Conservation (phyloP, 2,329 filamentous ascomycete species). For the Plenodomus biglobosus region DNA sequence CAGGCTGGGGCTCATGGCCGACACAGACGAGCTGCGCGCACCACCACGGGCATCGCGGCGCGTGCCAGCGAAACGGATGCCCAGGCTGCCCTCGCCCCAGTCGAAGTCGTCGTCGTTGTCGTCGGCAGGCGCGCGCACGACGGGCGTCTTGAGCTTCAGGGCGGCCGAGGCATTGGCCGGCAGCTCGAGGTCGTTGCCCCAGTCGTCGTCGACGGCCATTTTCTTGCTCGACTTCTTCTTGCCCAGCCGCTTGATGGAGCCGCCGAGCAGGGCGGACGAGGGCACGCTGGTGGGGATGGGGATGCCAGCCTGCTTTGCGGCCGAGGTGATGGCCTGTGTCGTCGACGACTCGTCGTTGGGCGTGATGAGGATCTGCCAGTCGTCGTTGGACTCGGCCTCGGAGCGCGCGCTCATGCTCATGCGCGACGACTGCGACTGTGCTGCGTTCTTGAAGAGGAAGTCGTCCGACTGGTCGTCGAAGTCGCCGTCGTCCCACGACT, state of each 20-base stretch:
- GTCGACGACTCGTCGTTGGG: slow-evolving; percentile 84
- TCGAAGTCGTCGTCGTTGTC: slow-evolving; percentile 84
- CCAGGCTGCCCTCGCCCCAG: slow-evolving; percentile 91
- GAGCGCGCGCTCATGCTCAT: slow-evolving; percentile 82
- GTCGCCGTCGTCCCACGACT: slow-evolving; percentile 64
- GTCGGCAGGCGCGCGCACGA: slow-evolving; percentile 50
- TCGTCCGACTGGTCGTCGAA: slow-evolving; percentile 50
- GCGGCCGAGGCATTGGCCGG: slow-evolving; percentile 32
- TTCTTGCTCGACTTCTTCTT: slow-evolving; percentile 51
- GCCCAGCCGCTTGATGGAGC: slow-evolving; percentile 88
- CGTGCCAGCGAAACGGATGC: slow-evolving; percentile 86
- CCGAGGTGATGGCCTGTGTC: slow-evolving; percentile 74
- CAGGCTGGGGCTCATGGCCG: slow-evolving; percentile 87
- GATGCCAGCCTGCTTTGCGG: slow-evolving; percentile 86
- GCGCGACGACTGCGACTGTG: slow-evolving; percentile 76
- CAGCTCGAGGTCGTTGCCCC: slow-evolving; percentile 55
- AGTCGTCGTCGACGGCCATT: slow-evolving; percentile 53
- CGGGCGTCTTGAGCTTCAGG: slow-evolving; percentile 46
- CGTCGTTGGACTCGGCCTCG: slow-evolving; percentile 76
- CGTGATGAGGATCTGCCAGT: slow-evolving; percentile 82
- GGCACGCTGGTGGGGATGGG: slow-evolving; percentile 86
- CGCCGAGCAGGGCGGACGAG: slow-evolving; percentile 83
- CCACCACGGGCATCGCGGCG: slow-evolving; percentile 71
- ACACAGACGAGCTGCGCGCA: slow-evolving; percentile 81
- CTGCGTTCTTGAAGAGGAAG: slow-evolving; percentile 72